Conservation (phyloP, 1,284 basidiomycete species). For the Cystobasidium slooffiae region DNA sequence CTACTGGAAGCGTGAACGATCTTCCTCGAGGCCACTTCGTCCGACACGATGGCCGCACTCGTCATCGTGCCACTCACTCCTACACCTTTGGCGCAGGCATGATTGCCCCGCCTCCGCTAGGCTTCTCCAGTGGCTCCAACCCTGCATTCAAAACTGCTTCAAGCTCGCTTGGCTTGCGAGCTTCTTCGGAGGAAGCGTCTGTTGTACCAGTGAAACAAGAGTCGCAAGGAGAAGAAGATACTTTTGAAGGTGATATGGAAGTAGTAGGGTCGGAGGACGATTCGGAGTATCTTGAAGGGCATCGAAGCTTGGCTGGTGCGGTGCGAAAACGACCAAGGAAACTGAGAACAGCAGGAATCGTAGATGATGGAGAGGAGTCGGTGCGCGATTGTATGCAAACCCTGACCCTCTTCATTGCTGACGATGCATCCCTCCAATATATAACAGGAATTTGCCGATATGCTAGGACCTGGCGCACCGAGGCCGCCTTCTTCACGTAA, state of each 20-base stretch:
- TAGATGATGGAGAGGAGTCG: conserved; percentile 24
- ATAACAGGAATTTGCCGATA: conserved; percentile 6
- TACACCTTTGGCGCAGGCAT: background rate
- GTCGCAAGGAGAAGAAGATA: background rate
- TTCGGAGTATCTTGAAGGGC: conserved; percentile 10
- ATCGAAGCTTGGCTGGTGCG: background rate
- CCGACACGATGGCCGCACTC: background rate
- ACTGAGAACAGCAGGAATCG: background rate
- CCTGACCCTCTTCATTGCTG: background rate
- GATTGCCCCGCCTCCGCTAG: background rate
- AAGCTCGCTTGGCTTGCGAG: conserved; percentile 20
- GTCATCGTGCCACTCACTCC: conserved; percentile 1
- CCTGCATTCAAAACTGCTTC: background rate
- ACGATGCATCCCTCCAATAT: background rate
- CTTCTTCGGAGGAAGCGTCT: conserved; percentile 23
- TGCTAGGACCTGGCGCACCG: background rate
- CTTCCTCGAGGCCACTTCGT: background rate
- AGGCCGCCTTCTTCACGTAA: conserved; percentile 3
- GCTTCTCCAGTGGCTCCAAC: background rate
- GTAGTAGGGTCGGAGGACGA: conserved; percentile 12
- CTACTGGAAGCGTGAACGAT: conserved; percentile 20
- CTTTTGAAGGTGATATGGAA: background rate
- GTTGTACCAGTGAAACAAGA: background rate
- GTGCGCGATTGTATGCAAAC: background rate
- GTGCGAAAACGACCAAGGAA: conserved; percentile 6